Evolutionary conservation across 805 yeast genomes (phyloP).

Genomic region (Candida pseudofarinosa): DNA sequence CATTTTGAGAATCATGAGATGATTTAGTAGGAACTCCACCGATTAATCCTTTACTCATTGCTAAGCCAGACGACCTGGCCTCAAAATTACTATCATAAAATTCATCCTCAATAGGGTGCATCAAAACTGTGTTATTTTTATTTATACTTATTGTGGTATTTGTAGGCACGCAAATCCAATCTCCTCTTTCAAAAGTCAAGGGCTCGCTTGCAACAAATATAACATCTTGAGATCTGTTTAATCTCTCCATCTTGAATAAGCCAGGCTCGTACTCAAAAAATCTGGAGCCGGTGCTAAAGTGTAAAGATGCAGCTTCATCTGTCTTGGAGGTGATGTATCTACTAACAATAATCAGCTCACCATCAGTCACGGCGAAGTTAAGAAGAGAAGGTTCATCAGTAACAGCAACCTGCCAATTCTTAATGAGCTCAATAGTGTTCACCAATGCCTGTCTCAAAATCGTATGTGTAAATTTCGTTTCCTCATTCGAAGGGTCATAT

Average conservation of each 20-base stretch:
- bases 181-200: constrained; percentile 90
- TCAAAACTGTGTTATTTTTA: constrained; percentile 71
- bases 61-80: constrained; percentile 73
- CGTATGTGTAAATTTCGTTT: constrained; percentile 43
- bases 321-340: constrained; percentile 84
- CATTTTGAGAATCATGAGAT: constrained; percentile 1
- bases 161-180: constrained; percentile 96
- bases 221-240: constrained; percentile 88
- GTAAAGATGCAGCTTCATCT: constrained; percentile 95
- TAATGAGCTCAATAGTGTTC: constrained; percentile 69
- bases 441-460: constrained; percentile 64
- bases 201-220: constrained; percentile 98
- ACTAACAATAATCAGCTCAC: constrained; percentile 77
- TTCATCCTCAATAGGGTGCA: constrained; percentile 91
- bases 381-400: constrained; percentile 68
- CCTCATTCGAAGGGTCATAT: constrained; percentile 50
- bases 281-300: constrained; percentile 89
- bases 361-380: constrained; percentile 95
- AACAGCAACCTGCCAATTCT: constrained; percentile 71
- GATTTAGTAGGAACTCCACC: constrained; percentile 80
- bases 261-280: constrained; percentile 90
- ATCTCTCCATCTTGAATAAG: constrained; percentile 88
- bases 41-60: constrained; percentile 88
- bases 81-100: constrained; percentile 69
- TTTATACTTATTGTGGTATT: constrained; percentile 80